Evolutionary conservation across 2,329 filamentous ascomycete genomes (phyloP).

Genomic region (Penicillium capsulatum): DNA sequence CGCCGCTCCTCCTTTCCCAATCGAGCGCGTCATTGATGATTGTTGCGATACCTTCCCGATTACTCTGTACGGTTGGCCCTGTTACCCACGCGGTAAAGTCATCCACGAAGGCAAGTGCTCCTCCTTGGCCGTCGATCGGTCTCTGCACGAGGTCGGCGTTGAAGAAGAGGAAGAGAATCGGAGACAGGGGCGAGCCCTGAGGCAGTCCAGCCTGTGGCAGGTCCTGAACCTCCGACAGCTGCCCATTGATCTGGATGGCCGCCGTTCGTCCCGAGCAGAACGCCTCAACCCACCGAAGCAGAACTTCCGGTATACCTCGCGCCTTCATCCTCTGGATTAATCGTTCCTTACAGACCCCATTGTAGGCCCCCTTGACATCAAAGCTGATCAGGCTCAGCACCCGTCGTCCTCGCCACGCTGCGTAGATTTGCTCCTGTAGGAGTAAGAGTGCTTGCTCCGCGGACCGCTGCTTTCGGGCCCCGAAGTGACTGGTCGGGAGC

Average conservation of each 20-base stretch:
- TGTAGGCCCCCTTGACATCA: conserved; percentile 42
- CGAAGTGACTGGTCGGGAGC: no score
- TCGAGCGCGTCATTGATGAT: no score
- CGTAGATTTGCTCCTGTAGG: conserved; percentile 26
- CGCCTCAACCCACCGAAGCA: conserved; percentile 24
- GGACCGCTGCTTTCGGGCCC: conserved; percentile 31
- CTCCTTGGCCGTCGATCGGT: conserved; percentile 29
- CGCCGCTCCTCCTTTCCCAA: no score
- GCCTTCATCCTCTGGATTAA: conserved; percentile 32
- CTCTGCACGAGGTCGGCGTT: conserved; percentile 37
- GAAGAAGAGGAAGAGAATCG: no score
- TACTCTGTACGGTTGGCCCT: no score
- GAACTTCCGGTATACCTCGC: conserved; percentile 23
- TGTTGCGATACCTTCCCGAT: no score
- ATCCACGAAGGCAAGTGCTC: no score
- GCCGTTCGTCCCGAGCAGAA: conserved; percentile 26
- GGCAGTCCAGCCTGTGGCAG: no score
- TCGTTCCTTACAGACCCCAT: conserved; percentile 35
- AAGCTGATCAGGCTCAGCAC: conserved; percentile 36
- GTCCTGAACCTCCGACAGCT: no score
- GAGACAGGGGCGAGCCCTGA: no score
- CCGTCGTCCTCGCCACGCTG: conserved; percentile 27
- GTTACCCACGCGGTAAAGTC: no score
- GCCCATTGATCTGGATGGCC: no score
- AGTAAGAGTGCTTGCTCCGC: conserved; percentile 33